Evolutionary conservation across 345 rosid genomes (phyloP), one percentile per base, ranked within the genome.

Genomic region (Litchi chinensis): DNA sequence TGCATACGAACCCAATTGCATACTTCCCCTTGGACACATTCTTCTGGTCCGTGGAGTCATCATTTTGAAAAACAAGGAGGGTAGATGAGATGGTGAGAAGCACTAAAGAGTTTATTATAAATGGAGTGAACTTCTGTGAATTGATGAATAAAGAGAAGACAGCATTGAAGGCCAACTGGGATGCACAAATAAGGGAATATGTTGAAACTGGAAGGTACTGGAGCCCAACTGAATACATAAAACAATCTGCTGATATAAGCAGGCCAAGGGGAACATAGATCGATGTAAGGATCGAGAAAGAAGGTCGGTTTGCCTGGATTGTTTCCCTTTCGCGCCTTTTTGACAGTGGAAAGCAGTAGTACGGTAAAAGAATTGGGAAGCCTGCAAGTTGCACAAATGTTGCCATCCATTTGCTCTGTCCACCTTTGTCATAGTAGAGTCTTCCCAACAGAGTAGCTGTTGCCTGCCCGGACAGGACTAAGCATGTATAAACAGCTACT

Each of bases 111-210:
- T 84, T 87, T 26, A 87, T 22, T 7, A 79, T 81, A 57, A 28
- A 72, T 26, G 89, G 85, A 63, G 86, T 83, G 86, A 84, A 82
- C 50, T 81, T 85, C 54, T 85, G 87, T 0, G 76, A 66, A 66
- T 87, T 85, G 40, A 88, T 74, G 77, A 88, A 86, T 65, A 37
- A 86, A 1, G 93, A 89, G 83, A 91, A 88, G 50, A 86, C 71
- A 62, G 89, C 86, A 59, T 87, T 91, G 84, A 88, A 86, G 65
- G 67, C 82, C 52, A 85, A 9, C 15, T 88, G 89, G 0, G 85
- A 83, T 18, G 87, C 85, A 10, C 79, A 79, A 4, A 86, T 48
- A n/a, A 87, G 71, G 28, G 87, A 74, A 73, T 50, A 83, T 4
- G 90, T 85, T 4, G 90, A 87, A 8, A 87, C 84, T 0, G 86